A percentile compares a stretch with the other conserved stretches of the same genome.
phyloP scores from a whole-genome alignment of 306 rosid species.

The Quercus mongolica region DNA sequence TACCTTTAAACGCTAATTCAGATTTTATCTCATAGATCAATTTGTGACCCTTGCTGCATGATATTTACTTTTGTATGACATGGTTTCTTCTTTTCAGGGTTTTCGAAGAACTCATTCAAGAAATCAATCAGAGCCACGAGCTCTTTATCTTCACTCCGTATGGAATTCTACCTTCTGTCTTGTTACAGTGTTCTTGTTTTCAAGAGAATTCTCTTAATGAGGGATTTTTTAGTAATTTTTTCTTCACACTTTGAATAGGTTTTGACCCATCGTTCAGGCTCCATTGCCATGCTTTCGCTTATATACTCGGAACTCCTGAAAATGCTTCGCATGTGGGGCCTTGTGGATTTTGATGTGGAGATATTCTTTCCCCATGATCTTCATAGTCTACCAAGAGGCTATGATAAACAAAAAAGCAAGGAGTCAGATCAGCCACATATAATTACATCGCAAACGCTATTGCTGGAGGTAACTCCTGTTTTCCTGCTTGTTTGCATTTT shows the following conservation, averaged over 20 bases:
- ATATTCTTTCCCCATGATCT: conserved; percentile 75
- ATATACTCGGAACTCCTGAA: conserved; percentile 79
- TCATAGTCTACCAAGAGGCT: conserved; percentile 69
- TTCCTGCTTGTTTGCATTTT: background rate
- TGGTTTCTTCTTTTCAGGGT: conserved; percentile 48
- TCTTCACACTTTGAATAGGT: conserved; percentile 50
- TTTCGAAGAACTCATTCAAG: conserved; percentile 50
- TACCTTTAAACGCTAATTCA: background rate
- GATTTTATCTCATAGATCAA: background rate
- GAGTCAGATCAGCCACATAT: conserved; percentile 84
- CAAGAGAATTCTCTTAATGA: conserved; percentile 5
- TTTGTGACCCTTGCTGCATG: background rate
- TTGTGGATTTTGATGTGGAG: conserved; percentile 87
- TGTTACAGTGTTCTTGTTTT: conserved; percentile 11
- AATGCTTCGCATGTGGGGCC: conserved; percentile 95
- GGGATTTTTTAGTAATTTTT: conserved; percentile 17
- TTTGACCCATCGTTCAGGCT: conserved; percentile 90
- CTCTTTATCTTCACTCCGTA: conserved; percentile 85
- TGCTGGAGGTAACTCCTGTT: conserved; percentile 63
- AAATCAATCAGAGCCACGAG: conserved; percentile 53
- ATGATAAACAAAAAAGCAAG: conserved; percentile 83
- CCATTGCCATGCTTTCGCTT: conserved; percentile 73
- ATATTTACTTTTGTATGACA: conserved; percentile 19
- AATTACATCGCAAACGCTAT: conserved; percentile 68
- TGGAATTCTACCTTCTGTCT: conserved; percentile 12